Conservation (phyloP, 257 asterid genomes). For the Scutellaria baicalensis region DNA sequence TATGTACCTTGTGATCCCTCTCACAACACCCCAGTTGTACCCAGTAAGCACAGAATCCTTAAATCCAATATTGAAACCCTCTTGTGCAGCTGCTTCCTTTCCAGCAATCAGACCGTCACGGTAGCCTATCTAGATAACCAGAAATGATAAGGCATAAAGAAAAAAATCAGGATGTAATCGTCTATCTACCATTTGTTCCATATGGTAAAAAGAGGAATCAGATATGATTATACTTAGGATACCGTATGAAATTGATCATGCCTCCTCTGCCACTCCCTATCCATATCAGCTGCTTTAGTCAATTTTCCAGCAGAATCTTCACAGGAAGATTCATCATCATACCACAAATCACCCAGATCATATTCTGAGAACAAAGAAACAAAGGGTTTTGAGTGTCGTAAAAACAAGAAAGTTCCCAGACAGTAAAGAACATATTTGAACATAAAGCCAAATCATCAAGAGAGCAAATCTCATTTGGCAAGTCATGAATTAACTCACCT, state of each 20-base stretch:
- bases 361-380: constrained; percentile 28
- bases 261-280: constrained; percentile 79
- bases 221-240: constrained; percentile 17
- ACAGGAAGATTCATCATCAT: constrained; percentile 47
- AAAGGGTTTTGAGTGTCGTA: background rate
- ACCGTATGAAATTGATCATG: constrained; percentile 74
- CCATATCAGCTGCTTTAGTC: constrained; percentile 37
- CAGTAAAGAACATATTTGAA: background rate
- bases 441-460: background rate
- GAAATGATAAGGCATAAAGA: constrained; percentile 4
- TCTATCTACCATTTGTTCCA: background rate
- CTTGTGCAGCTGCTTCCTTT: constrained; percentile 77
- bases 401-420: background rate
- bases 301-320: constrained; percentile 30
- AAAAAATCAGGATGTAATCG: background rate
- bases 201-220: background rate
- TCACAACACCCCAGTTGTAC: constrained; percentile 61
- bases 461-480: background rate
- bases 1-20: constrained; percentile 72
- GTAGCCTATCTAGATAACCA: constrained; percentile 66
- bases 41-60: constrained; percentile 57
- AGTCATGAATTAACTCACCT: background rate
- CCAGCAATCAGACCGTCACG: constrained; percentile 92
- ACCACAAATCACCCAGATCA: constrained; percentile 51
- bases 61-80: constrained; percentile 78